Percentiles rank a stretch among this genome's conserved stretches.
These are phyloP conservation scores for Rhizopogon sp. DNA, from an alignment of 768 basidiomycete species.

Conservation along the genomic window DNA sequence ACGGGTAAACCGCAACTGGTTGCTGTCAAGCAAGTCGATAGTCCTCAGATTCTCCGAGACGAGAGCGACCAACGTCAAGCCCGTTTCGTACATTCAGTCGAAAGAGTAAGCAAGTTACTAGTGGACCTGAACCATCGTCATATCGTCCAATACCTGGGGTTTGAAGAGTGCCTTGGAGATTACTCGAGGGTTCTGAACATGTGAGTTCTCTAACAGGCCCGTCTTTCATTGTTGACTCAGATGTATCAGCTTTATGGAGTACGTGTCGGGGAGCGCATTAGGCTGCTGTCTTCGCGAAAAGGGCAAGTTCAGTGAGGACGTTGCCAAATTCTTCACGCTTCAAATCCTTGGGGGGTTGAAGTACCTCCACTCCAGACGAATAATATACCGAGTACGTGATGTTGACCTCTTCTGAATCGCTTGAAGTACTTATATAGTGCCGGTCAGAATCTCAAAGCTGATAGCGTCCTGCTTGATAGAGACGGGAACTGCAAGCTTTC, in stretches of 20 bases:
- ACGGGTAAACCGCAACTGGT: conserved; percentile 94
- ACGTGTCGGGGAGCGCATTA: conserved; percentile 96
- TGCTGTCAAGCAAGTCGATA: conserved; percentile 98
- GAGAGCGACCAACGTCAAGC: conserved; percentile 82
- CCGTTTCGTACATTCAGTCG: conserved; percentile 85
- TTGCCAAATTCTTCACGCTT: conserved; percentile 86
- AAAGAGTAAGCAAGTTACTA: conserved; percentile 92
- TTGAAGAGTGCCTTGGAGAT: conserved; percentile 76
- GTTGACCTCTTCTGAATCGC: not conserved
- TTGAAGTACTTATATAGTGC: conserved; percentile 1
- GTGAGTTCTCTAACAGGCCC: conserved; percentile 42
- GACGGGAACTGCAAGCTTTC: conserved; percentile 94
- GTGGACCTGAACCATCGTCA: conserved; percentile 96
- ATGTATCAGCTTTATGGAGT: conserved; percentile 83
- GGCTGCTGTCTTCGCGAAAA: conserved; percentile 86
- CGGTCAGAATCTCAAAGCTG: conserved; percentile 87
- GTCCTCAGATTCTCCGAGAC: conserved; percentile 90
- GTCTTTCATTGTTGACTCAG: not conserved
- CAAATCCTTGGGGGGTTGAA: conserved; percentile 91
- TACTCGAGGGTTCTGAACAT: conserved; percentile 75
- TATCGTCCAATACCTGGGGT: conserved; percentile 96
- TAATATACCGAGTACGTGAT: conserved; percentile 77
- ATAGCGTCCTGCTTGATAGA: conserved; percentile 97
- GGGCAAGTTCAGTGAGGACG: conserved; percentile 87
- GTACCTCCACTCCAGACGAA: conserved; percentile 88